Evolutionary conservation across 2,329 filamentous ascomycete species (phyloP).

Genomic region (Blastomyces parvus): DNA sequence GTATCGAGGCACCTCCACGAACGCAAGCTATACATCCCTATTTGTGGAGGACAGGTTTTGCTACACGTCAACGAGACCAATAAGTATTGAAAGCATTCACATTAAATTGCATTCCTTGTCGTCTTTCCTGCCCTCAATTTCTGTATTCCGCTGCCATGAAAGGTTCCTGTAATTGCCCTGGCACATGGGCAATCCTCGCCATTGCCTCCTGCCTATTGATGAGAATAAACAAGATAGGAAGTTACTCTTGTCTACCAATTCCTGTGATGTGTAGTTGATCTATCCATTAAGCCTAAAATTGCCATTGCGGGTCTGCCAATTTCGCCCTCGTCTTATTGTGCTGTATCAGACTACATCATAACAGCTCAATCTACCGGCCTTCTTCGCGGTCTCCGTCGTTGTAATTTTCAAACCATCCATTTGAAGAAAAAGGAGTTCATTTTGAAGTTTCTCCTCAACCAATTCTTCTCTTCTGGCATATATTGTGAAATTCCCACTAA

Average conservation of each 20-base stretch:
- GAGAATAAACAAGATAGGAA: constrained; percentile 11
- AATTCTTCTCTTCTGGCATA: constrained; percentile 25
- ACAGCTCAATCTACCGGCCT: constrained; percentile 24
- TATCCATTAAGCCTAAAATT: constrained; percentile 10
- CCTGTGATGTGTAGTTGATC: constrained; percentile 18
- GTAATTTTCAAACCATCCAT: constrained; percentile 26
- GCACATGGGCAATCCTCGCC: constrained; percentile 18
- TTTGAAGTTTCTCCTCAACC: constrained; percentile 28
- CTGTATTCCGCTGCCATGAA: not conserved
- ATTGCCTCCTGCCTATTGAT: constrained; percentile 11
- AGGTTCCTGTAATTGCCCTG: constrained; percentile 17
- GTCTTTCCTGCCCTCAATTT: too few species aligned
- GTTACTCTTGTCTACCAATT: constrained; percentile 13
- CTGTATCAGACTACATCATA: constrained; percentile 14
- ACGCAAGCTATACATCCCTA: not conserved
- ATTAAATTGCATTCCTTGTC: not conserved
- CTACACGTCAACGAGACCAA: not conserved
- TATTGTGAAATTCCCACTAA: not conserved
- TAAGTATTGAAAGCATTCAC: not conserved
- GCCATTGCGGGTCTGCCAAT: not conserved
- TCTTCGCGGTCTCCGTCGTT: constrained; percentile 32
- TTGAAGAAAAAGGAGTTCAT: constrained; percentile 29
- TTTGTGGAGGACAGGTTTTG: not conserved
- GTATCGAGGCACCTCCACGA: not conserved
- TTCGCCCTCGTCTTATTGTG: constrained; percentile 4